Conservation (phyloP, 306 rosid genomes). For the Prunus fruticosa region DNA sequence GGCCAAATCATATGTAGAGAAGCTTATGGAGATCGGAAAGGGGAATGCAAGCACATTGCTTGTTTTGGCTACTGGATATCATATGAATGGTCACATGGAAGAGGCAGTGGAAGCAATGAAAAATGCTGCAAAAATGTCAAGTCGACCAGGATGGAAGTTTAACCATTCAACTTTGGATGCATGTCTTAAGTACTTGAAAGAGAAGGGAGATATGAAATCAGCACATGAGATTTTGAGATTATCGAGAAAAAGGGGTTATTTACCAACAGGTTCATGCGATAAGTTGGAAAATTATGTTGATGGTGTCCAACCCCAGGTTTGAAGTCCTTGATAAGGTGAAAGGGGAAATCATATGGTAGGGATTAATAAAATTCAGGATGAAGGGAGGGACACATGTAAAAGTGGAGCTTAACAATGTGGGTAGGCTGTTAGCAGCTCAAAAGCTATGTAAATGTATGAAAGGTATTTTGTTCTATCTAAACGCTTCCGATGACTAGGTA, state of each 20-base stretch:
- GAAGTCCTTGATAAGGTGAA: background rate
- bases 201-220: slow-evolving; percentile 38
- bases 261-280: background rate
- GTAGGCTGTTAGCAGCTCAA: too few species aligned
- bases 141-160: slow-evolving; percentile 33
- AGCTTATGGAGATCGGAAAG: slow-evolving; percentile 45
- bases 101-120: slow-evolving; percentile 57
- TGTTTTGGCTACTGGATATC: slow-evolving; percentile 42
- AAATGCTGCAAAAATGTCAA: slow-evolving; percentile 31
- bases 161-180: slow-evolving; percentile 25
- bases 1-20: slow-evolving; percentile 45
- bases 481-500: too few species aligned
- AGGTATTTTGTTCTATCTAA: too few species aligned
- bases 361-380: background rate
- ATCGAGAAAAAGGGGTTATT: background rate
- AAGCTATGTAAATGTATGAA: too few species aligned
- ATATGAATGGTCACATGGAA: slow-evolving; percentile 35
- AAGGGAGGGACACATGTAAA: background rate
- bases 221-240: slow-evolving; percentile 36
- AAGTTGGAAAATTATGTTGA: slow-evolving; percentile 35
- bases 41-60: slow-evolving; percentile 37
- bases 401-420: too few species aligned
- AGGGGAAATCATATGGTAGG: background rate
- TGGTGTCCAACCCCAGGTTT: background rate
- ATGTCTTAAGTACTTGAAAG: slow-evolving; percentile 56